phyloP scores from a whole-genome alignment of 2,329 filamentous ascomycete genomes.

The Diaporthe destruens region DNA sequence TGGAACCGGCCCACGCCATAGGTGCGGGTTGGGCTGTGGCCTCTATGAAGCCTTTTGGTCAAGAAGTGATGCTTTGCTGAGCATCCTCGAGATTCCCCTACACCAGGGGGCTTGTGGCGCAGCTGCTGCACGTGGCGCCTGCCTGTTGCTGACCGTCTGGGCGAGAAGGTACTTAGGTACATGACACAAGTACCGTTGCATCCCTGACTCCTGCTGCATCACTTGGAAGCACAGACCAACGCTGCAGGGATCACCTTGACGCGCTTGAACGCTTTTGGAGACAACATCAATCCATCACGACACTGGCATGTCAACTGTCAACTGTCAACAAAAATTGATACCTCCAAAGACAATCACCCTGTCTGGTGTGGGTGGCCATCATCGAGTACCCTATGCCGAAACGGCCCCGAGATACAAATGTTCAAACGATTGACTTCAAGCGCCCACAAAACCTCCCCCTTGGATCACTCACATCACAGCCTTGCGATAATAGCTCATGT shows the following conservation, averaged over 20 bases:
- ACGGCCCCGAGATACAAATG: too few species aligned
- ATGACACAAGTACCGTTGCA: not conserved
- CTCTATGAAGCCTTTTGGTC: constrained; percentile 33
- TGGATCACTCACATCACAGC: too few species aligned
- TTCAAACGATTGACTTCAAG: too few species aligned
- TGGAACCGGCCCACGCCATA: constrained; percentile 30
- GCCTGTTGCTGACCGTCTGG: not conserved
- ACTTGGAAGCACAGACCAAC: not conserved
- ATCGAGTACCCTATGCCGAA: too few species aligned
- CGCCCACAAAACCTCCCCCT: too few species aligned
- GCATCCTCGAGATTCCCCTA: constrained; percentile 29
- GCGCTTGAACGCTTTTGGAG: not conserved
- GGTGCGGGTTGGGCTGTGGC: constrained; percentile 38
- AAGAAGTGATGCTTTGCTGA: constrained; percentile 30
- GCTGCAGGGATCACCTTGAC: not conserved
- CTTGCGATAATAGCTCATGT: too few species aligned
- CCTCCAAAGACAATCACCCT: not conserved
- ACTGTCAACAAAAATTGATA: too few species aligned
- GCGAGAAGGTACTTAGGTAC: not conserved
- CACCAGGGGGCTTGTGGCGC: constrained; percentile 19
- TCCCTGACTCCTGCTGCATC: too few species aligned
- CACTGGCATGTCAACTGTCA: not conserved
- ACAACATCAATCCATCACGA: not conserved
- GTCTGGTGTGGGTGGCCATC: too few species aligned
- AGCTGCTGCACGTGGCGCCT: not conserved